Base-by-base conservation (phyloP, 2,329 filamentous ascomycete species). In the Rutstroemia sp. region DNA sequence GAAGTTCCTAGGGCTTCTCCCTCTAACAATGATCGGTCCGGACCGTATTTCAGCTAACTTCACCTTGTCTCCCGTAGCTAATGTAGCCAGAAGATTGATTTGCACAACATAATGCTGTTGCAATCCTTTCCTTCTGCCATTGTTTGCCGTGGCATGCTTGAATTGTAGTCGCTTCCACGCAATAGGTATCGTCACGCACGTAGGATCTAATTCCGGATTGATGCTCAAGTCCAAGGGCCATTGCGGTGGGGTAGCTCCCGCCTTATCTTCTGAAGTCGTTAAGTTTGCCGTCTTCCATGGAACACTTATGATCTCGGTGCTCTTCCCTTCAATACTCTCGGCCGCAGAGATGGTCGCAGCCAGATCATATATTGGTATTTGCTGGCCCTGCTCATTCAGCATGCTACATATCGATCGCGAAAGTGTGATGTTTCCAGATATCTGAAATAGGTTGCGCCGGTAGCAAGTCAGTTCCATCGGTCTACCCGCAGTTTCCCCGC, bases 91-190 rank as follows among this genome's bases (percentile, higher is more conserved):
- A 9, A 96, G 79, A 71, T 86, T 91, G 58, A 97, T 84, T 59
- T 90, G 86, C 49, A 97, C 88, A 1, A 95, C 81, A 69, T 96
- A 97, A 71, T 96, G 92, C 71, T 97, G 92, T 70, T 97, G 92
- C 48, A 96, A 75, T 62, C 95, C 92, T 73, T 96, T 96, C 63
- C 92, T 82, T 54, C 92, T 83, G 12, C 92, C 92, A 69, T 97
- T 97, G 71, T 97, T 97, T 51, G 92, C 92, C 0, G 92, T 97
- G 2, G 92, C 92, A 65, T 96, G 94, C 67, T 95, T 89, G 72
- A 97, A 97, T 71, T 97, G 92, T 57, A 97, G 74, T 54, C 92
- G 79, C 72, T 96, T 96, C 92, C 92, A 97, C 37, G 90, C 86
- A 53, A 96, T 86, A 1, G 91, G 88, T 57, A 96, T 83, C 41